These are phyloP conservation scores for Sphenostylis stenocarpa DNA, from an alignment of 306 rosid species.

Conservation along the genomic window DNA sequence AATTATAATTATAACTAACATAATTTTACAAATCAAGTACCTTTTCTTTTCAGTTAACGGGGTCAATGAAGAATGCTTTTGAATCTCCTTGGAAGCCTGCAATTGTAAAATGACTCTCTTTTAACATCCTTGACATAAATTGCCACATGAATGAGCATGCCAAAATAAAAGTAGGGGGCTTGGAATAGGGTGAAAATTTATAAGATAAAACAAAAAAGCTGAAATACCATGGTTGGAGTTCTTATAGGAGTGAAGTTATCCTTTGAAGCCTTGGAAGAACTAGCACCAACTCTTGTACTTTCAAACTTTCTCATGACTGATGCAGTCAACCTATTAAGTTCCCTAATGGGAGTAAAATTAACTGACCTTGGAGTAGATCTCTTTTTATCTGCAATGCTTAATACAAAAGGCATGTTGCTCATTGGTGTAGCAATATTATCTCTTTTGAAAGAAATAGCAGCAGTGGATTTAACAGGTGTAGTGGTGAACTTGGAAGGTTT, in stretches of 20 bases:
- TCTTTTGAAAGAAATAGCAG: slow-evolving; percentile 38
- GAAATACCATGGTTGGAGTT: slow-evolving; percentile 73
- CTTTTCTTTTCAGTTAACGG: slow-evolving; percentile 80
- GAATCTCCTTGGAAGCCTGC: slow-evolving; percentile 54
- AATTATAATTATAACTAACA: neutral
- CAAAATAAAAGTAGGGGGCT: neutral
- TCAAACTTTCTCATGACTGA: slow-evolving; percentile 82
- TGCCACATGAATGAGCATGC: slow-evolving; percentile 5
- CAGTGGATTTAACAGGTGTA: slow-evolving; percentile 54
- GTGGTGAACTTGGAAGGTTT: slow-evolving; percentile 45
- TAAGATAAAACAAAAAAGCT: neutral
- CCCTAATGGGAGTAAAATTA: slow-evolving; percentile 83
- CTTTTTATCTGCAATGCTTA: slow-evolving; percentile 54
- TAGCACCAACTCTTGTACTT: slow-evolving; percentile 58
- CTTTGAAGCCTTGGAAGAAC: slow-evolving; percentile 64
- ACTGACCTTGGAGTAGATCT: slow-evolving; percentile 67
- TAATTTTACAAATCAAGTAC: slow-evolving; percentile 36
- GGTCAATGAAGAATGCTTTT: slow-evolving; percentile 57
- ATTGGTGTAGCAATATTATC: slow-evolving; percentile 57
- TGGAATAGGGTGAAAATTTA: neutral
- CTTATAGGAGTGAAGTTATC: slow-evolving; percentile 67
- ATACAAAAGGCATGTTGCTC: slow-evolving; percentile 40
- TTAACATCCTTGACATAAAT: slow-evolving; percentile 8
- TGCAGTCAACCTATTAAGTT: slow-evolving; percentile 72
- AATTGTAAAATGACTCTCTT: slow-evolving; percentile 25